phyloP scores from a whole-genome alignment of 2,329 filamentous ascomycete genomes.

The Ophiobolus disseminans region DNA sequence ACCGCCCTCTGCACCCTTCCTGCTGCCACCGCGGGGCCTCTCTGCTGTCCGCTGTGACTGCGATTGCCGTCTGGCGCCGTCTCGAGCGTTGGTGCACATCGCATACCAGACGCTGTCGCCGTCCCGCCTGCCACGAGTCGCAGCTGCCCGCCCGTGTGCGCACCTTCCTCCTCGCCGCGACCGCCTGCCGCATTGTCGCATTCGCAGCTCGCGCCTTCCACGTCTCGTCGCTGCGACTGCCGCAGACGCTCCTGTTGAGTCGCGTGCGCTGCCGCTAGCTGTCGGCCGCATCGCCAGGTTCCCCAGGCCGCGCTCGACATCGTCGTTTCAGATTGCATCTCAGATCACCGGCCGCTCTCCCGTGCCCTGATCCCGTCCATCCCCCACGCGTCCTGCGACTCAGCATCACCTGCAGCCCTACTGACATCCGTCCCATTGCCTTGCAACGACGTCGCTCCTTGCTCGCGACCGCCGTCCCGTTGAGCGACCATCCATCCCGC shows the following conservation, averaged over 20 bases:
- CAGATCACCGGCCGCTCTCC: conserved; percentile 29
- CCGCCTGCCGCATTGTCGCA: conserved; percentile 14
- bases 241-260: conserved; percentile 1
- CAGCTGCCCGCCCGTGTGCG: conserved; percentile 15
- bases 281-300: conserved; percentile 16
- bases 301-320: conserved; percentile 24
- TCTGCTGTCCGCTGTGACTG: background rate
- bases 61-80: background rate
- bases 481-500: too few species aligned
- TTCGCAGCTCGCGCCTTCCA: conserved; percentile 13
- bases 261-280: conserved; percentile 12
- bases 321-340: conserved; percentile 45
- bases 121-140: conserved; percentile 5
- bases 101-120: background rate
- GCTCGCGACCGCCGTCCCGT: conserved; percentile 5
- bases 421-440: conserved; percentile 12
- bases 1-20: background rate
- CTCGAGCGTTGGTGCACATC: too few species aligned
- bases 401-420: conserved; percentile 14
- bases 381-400: conserved; percentile 26
- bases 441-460: conserved; percentile 12
- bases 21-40: conserved; percentile 2
- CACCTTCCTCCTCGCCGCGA: conserved; percentile 15
- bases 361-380: conserved; percentile 19
- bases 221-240: background rate